Evolutionary conservation across 1,284 basidiomycete genomes (phyloP).

Genomic region (Microbotryum saponariae): DNA sequence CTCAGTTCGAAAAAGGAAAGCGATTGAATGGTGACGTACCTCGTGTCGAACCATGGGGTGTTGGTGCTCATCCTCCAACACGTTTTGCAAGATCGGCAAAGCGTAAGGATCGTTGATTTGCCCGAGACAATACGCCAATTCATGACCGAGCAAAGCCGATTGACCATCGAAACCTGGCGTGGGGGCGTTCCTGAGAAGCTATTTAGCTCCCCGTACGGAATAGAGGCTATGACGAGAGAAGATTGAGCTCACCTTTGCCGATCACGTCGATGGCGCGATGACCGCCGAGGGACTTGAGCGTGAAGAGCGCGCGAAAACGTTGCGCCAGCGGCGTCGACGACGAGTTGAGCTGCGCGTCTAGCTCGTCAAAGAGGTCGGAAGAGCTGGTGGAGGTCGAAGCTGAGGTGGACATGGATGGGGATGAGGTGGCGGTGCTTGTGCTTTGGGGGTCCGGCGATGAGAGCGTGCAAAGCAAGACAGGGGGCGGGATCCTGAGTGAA

Average conservation of each 20-base stretch:
- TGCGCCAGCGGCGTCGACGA: slow-evolving; percentile 72
- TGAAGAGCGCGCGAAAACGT: slow-evolving; percentile 87
- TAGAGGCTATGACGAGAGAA: neutral
- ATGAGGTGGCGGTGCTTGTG: neutral
- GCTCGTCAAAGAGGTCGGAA: slow-evolving; percentile 43
- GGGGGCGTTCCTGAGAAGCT: slow-evolving; percentile 6
- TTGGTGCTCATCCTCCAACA: slow-evolving; percentile 62
- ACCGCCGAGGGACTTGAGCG: slow-evolving; percentile 68
- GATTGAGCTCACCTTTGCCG: slow-evolving; percentile 56
- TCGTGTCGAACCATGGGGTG: slow-evolving; percentile 99
- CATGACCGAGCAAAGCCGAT: slow-evolving; percentile 90
- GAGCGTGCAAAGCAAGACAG: neutral
- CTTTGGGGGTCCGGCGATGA: neutral
- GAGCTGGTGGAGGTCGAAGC: slow-evolving; percentile 3
- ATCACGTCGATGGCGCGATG: slow-evolving; percentile 67
- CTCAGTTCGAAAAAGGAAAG: neutral
- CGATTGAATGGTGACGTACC: slow-evolving; percentile 47
- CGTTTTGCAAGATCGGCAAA: slow-evolving; percentile 66
- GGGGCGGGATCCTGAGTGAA: neutral
- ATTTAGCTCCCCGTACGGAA: neutral
- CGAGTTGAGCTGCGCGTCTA: slow-evolving; percentile 70
- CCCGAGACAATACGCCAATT: slow-evolving; percentile 93
- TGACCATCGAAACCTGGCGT: slow-evolving; percentile 73
- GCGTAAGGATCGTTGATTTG: slow-evolving; percentile 74
- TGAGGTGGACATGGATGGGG: neutral